These are phyloP conservation scores for Puccinia sorghi DNA, from an alignment of 1,284 basidiomycete species.

Conservation along the genomic window DNA sequence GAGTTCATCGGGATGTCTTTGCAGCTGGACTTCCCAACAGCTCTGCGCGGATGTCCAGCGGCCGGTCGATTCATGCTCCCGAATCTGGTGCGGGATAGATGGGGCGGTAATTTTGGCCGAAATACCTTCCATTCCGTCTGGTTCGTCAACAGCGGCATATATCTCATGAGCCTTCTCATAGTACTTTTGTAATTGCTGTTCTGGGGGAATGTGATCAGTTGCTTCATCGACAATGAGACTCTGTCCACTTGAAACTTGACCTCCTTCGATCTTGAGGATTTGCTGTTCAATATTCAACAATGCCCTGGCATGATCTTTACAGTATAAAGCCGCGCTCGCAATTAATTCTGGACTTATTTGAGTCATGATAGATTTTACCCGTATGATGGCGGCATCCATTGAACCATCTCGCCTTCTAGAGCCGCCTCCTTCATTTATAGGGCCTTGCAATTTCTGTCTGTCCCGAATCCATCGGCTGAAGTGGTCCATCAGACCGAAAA, in stretches of 20 bases:
- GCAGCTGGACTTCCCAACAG: slow-evolving; percentile 97
- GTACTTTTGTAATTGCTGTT: slow-evolving; percentile 68
- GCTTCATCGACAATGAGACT: slow-evolving; percentile 60
- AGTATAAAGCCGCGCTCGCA: slow-evolving; percentile 89
- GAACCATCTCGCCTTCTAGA: slow-evolving; percentile 62
- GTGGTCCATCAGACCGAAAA: slow-evolving; percentile 94
- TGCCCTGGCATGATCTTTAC: slow-evolving; percentile 89
- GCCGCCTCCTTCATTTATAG: slow-evolving; percentile 8
- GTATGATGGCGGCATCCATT: slow-evolving; percentile 56
- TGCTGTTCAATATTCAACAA: slow-evolving; percentile 92
- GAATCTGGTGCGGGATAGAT: slow-evolving; percentile 91
- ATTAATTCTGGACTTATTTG: slow-evolving; percentile 85
- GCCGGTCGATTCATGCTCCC: slow-evolving; percentile 96
- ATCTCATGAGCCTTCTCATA: slow-evolving; percentile 94
- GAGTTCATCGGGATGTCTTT: slow-evolving; percentile 83
- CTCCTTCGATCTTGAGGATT: slow-evolving; percentile 62
- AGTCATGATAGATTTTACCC: slow-evolving; percentile 75
- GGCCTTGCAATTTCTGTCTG: slow-evolving; percentile 60
- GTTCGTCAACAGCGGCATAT: slow-evolving; percentile 93
- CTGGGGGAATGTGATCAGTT: slow-evolving; percentile 61
- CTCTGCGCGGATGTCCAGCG: slow-evolving; percentile 98
- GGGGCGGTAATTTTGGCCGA: slow-evolving; percentile 86
- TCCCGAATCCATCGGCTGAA: slow-evolving; percentile 81
- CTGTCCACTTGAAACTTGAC: slow-evolving; percentile 52
- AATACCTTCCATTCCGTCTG: slow-evolving; percentile 98